These are phyloP conservation scores for Arthroderma uncinatum DNA, from an alignment of 2,329 filamentous ascomycete species.

Conservation along the genomic window DNA sequence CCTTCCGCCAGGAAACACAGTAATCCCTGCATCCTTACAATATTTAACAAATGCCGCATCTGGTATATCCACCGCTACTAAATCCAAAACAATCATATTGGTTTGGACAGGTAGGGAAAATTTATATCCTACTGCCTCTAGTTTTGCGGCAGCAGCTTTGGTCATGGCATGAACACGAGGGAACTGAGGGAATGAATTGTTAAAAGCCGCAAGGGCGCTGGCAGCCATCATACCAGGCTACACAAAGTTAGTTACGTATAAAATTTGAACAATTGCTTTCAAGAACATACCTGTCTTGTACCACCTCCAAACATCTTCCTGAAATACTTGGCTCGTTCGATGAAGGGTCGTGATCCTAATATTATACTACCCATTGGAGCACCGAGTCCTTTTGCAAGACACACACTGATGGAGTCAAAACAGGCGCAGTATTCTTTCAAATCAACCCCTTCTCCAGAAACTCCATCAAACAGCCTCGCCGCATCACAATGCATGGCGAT, in stretches of 20 bases:
- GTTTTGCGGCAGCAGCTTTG: slow-evolving; percentile 15
- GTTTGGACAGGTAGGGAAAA: slow-evolving; percentile 21
- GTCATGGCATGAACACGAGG: slow-evolving; percentile 19
- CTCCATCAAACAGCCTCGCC: slow-evolving; percentile 23
- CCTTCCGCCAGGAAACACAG: slow-evolving; percentile 17
- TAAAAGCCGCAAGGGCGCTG: slow-evolving; percentile 18
- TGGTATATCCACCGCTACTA: slow-evolving; percentile 17
- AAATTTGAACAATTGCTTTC: neutral
- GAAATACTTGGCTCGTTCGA: slow-evolving; percentile 23
- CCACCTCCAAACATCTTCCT: slow-evolving; percentile 26
- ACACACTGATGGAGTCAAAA: slow-evolving; percentile 27
- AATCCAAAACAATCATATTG: slow-evolving; percentile 21
- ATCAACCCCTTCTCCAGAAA: slow-evolving; percentile 18
- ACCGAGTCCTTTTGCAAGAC: slow-evolving; percentile 25
- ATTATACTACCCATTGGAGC: slow-evolving; percentile 26
- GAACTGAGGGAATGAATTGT: slow-evolving; percentile 18
- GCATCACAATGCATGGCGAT: slow-evolving; percentile 26
- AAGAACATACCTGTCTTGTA: slow-evolving; percentile 22
- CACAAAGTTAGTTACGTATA: too few relatives aligned
- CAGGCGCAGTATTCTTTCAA: slow-evolving; percentile 23
- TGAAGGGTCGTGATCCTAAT: slow-evolving; percentile 20
- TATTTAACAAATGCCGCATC: slow-evolving; percentile 17
- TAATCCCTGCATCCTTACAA: slow-evolving; percentile 16
- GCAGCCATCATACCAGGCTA: slow-evolving; percentile 25
- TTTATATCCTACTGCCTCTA: slow-evolving; percentile 17